Evolutionary conservation across 2,329 filamentous ascomycete species (phyloP), one percentile per base, ranked within the genome.

Genomic region (Juglanconis oblonga): DNA sequence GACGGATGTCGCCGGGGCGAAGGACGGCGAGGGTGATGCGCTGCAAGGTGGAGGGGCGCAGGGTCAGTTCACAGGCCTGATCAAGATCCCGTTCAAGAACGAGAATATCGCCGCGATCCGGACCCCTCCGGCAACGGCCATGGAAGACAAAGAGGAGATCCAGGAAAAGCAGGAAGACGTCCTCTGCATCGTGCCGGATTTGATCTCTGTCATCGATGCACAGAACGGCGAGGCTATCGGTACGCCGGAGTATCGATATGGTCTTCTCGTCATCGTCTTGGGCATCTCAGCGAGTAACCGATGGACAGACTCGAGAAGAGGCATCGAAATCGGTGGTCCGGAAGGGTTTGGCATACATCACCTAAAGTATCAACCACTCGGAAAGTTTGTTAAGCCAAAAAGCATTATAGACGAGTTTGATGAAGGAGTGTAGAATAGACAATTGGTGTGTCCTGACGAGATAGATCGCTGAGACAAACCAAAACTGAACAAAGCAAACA

Each of bases 71-170:
- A 61, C 68, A 48, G 84, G 84, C 0, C 65, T 72, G 35, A 72
- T 89, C 68, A 87, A 83, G 68, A 86, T 90, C 52, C 87, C 87
- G 0, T 90, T 90, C 76, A 89, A 68, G 62, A 90, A 90, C 70
- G 87, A 91, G 68, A 90, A 90, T 66, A 87, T 90, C 49, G 82
- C 82, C n/a, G 87, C 83, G 0, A 72, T 80, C 50, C 73, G 66
- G 54, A 64, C 76, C 0, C 64, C 67, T 32, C 57, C 33, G 11
- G n/a, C 35, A 31, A 0, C 17, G 50, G 7, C 24, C 0, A 32
- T 24, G 4, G 56, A n/a, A 0, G 67, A 70, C 5, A 68, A 72
- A 5, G 69, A 69, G 10, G 65, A 72, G 13, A 65, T 68, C 1
- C 69, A 73, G n/a, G 78, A 80, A 57, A 68, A 63, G 4, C 73